Base-by-base conservation (phyloP, 257 asterid genomes). In the Salvia miltiorrhiza region DNA sequence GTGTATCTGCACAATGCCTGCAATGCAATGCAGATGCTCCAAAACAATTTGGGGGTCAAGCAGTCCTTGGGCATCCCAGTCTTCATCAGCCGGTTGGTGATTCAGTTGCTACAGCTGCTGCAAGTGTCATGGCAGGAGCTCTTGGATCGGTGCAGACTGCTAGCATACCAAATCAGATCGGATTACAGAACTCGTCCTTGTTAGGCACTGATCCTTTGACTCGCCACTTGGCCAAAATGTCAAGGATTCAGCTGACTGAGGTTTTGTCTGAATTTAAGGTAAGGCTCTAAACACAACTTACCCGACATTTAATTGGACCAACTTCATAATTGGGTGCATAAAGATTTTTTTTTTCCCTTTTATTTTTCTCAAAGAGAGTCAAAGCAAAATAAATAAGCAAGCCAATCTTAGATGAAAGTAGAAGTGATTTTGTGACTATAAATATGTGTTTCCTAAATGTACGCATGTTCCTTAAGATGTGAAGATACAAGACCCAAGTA, bases 101-200 rank as follows among this genome's bases (percentile, higher is more conserved):
- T 66, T 81, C 97, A 20, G 90, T 80, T 69, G 94, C 96, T 44
- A 67, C 78, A 79, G 80, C 90, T 78, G 96, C 97, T 78, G 96
- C 97, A 74, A 69, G 87, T 26, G 84, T 88, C 76, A 90, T 93
- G 96, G 91, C 96, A 26, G 92, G 90, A 78, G 85, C 87, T 74
- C 95, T 93, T 77, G 96, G 96, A 68, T 83, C 90, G 67, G 76
- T 88, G 74, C 95, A 90, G 82, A 80, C 65, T 47, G 82, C 86
- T 55, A 78, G 63, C 74, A 65, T 76, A 2, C 39, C 79, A 35
- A 80, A 68, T 83, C 90, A 82, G 71, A 67, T 50, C 60, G 92
- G 86, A 41, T 59, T 82, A 11, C 86, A 67, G 49, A 78, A 72
- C 70, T 86, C 68, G 63, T 67, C 82, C 65, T 49, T 78, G 56